Evolutionary conservation across 805 yeast species (phyloP), one percentile per base, ranked within the genome.

Genomic region (Nakazawaea peltata): DNA sequence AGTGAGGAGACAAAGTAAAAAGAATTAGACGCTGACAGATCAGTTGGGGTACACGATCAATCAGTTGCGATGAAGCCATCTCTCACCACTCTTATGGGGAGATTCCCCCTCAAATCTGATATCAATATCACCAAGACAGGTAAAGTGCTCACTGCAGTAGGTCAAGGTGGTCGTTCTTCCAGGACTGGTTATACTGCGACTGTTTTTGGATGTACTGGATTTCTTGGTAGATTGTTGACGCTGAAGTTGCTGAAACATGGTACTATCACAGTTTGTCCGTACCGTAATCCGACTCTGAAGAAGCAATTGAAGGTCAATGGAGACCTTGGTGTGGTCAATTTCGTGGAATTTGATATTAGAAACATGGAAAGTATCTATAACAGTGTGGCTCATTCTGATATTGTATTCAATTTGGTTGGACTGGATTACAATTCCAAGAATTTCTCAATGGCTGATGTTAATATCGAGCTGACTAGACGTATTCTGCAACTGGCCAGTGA

Each of bases 111-210:
- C 15, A 63, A 61, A 41, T 65, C 74, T 39, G 92, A 84, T 57
- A 61, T 80, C 49, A 75, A 76, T 53, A 75, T 84, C 57, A 79
- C 90, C 37, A 69, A 75, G 44, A 66, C 69, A 34, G 95, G 95
- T 18, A 82, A 85, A 51, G 80, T 86, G 29, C 68, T 76, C 46
- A 55, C 81, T 29, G 57, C 82, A n/a, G 64, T 67, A 24, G 95
- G 95, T 41, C 61, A 72, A 33, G 92, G 94, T 31, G 94, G 94
- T 21, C 69, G 84, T 40, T 80, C 90, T 4, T 82, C 94, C 19
- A 71, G 94, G 63, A 78, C 90, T 7, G 95, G 95, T 2, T 82
- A 77, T 59, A 82, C 88, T 3, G 94, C 88, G 16, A 82, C 95
- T 1, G 92, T 85, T 2, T 85, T 85, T 51, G 95, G 95, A 8